phyloP scores from a whole-genome alignment of 1,284 basidiomycete species.

The Apiotrichum montevideense region DNA sequence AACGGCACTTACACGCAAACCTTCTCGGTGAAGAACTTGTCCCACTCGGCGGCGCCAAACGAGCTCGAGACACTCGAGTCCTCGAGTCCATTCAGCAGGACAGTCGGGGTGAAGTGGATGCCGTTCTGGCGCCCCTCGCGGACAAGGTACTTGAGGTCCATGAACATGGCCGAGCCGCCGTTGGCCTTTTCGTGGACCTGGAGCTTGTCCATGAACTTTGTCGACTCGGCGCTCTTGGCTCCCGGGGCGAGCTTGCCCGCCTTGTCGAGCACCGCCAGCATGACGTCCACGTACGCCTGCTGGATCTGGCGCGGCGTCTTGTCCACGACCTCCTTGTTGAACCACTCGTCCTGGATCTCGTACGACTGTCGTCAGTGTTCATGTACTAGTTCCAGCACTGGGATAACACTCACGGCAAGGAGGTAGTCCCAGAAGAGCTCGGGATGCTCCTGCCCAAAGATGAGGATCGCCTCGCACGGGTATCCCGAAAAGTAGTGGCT shows the following conservation, averaged over 20 bases:
- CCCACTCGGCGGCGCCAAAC: conserved; percentile 81
- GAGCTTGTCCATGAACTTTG: conserved; percentile 33
- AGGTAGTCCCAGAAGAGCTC: conserved; percentile 73
- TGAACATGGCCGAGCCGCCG: conserved; percentile 50
- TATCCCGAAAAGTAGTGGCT: conserved; percentile 70
- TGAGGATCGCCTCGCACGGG: conserved; percentile 73
- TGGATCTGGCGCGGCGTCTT: conserved; percentile 49
- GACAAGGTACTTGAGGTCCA: conserved; percentile 41
- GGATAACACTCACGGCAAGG: conserved; percentile 52
- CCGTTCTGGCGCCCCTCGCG: conserved; percentile 87
- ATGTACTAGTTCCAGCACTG: not conserved
- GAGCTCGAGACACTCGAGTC: conserved; percentile 72
- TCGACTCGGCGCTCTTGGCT: conserved; percentile 25
- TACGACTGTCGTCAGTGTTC: conserved; percentile 56
- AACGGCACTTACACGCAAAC: not conserved
- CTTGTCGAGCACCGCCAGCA: conserved; percentile 39
- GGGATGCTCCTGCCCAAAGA: conserved; percentile 64
- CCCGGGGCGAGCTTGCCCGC: conserved; percentile 23
- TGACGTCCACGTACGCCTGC: conserved; percentile 43
- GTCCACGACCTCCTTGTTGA: conserved; percentile 64
- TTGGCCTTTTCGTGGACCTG: conserved; percentile 30
- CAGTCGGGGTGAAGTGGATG: conserved; percentile 86
- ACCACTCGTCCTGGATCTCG: conserved; percentile 61
- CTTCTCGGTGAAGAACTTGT: conserved; percentile 59
- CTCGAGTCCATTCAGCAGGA: conserved; percentile 76